Base-by-base conservation (phyloP, 208 protist genomes). In the Trypanosoma brucei region DNA sequence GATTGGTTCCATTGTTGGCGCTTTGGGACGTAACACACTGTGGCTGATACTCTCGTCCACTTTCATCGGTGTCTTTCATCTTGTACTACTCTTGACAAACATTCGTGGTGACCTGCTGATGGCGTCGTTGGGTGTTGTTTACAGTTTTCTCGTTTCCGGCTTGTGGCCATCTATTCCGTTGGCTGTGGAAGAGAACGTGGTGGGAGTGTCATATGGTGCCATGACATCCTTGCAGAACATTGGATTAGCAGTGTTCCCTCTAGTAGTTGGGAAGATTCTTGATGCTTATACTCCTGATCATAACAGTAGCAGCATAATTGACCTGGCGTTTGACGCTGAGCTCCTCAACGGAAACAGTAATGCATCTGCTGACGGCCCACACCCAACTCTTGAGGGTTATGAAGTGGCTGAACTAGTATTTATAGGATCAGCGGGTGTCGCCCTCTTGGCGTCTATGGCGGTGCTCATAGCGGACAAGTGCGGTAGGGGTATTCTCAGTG, bases 151-250 rank as follows among this genome's bases (percentile, higher is more conserved):
- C 33, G 89, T 88, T 11, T 84, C 91, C 13, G 80, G 83, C 33
- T 72, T 97, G 48, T 97, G 93, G 88, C 91, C 93, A 1, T 84
- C 88, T 3, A 68, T 96, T 55, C 81, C 89, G 3, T 89, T 74
- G 72, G 76, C 76, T 3, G 83, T 97, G 7, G 65, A 65, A 1
- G 75, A 78, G 55, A 79, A 91, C 51, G 62, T 87, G 30, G 75
- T 93, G 6, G 89, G 86, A 11, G 73, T 94, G 3, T 81, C 93
- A 13, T 97, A 95, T 55, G 93, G 93, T 38, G 68, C 86, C 49
- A 97, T 97, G 91, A 97, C 91, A 5, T 79, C 89, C 6, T 66
- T 94, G 34, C 89, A 95, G 68, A 97, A 97, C 61, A 83, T 87
- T 53, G 88, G 88, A 11, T 65, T 93, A n/a, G 84, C 85, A 4